phyloP scores from a whole-genome alignment of 1,284 basidiomycete species.

The Erythrobasidium hasegawianum region DNA sequence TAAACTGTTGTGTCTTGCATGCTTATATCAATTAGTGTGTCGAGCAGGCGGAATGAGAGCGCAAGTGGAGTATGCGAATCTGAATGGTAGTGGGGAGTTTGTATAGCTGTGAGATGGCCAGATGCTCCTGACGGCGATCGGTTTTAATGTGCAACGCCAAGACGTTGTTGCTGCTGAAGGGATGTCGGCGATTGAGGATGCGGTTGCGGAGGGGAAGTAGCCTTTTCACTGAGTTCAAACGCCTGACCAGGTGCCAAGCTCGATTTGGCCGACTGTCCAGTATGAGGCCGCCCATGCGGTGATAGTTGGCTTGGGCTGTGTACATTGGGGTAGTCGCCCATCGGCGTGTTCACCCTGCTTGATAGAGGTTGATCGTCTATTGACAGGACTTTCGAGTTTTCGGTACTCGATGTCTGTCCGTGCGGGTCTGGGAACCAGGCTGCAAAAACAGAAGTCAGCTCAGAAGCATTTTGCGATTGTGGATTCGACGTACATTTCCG shows the following conservation, averaged over 20 bases:
- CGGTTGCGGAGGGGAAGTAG: no score
- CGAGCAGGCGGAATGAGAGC: no score
- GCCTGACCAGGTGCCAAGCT: not conserved
- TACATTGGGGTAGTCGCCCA: not conserved
- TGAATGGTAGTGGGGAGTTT: no score
- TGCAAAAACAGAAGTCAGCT: not conserved
- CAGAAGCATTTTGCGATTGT: not conserved
- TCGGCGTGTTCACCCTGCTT: conserved; percentile 22
- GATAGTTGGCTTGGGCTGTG: not conserved
- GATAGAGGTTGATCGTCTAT: conserved; percentile 31
- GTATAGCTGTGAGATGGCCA: no score
- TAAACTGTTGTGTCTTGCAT: no score
- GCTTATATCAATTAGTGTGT: no score
- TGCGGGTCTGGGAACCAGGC: conserved; percentile 34
- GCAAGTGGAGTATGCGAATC: no score
- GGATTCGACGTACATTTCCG: conserved; percentile 16
- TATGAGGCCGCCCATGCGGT: conserved; percentile 6
- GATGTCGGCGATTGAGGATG: not conserved
- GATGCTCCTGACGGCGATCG: no score
- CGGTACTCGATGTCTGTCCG: conserved; percentile 10
- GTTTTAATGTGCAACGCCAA: conserved; percentile 3
- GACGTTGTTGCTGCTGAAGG: conserved; percentile 1
- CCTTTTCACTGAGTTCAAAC: not conserved
- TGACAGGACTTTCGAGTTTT: conserved; percentile 13
- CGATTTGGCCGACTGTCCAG: not conserved